A percentile compares a stretch with the other conserved stretches of the same genome.
phyloP scores from a whole-genome alignment of 2,329 filamentous ascomycete genomes.

The Delphinella strobiligena region DNA sequence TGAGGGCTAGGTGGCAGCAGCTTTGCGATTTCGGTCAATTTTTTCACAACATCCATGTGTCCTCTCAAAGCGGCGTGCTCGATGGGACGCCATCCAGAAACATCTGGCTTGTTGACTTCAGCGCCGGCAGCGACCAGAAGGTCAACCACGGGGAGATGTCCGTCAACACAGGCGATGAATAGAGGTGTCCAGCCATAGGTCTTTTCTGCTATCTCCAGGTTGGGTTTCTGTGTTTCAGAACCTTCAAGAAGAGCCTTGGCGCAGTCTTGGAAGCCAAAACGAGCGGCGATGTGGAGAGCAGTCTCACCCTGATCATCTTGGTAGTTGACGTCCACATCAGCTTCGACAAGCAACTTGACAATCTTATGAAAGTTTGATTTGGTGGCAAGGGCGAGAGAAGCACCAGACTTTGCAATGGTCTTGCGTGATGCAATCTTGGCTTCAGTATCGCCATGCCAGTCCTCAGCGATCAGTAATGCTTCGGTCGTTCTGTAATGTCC shows the following conservation, averaged over 20 bases:
- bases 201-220: constrained; percentile 68
- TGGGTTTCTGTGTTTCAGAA: constrained; percentile 55
- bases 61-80: constrained; percentile 88
- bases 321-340: constrained; percentile 87
- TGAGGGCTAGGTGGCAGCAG: constrained; percentile 32
- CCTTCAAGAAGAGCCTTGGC: constrained; percentile 64
- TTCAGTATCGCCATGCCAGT: constrained; percentile 54
- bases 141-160: constrained; percentile 61
- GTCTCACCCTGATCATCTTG: constrained; percentile 84
- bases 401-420: constrained; percentile 67
- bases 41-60: constrained; percentile 67
- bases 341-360: constrained; percentile 75
- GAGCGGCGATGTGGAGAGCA: constrained; percentile 79
- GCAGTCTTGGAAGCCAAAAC: constrained; percentile 74
- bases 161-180: constrained; percentile 85
- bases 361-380: constrained; percentile 79
- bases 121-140: constrained; percentile 69
- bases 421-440: constrained; percentile 50
- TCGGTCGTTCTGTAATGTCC: constrained; percentile 81
- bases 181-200: constrained; percentile 92
- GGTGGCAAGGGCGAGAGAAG: constrained; percentile 76
- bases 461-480: constrained; percentile 67
- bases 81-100: constrained; percentile 85
- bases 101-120: constrained; percentile 61
- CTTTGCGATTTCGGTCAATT: constrained; percentile 39